Percentiles rank a stretch among this genome's conserved stretches.
Evolutionary conservation across 805 yeast species (phyloP).

Genomic region (Candida taoyuanica): DNA sequence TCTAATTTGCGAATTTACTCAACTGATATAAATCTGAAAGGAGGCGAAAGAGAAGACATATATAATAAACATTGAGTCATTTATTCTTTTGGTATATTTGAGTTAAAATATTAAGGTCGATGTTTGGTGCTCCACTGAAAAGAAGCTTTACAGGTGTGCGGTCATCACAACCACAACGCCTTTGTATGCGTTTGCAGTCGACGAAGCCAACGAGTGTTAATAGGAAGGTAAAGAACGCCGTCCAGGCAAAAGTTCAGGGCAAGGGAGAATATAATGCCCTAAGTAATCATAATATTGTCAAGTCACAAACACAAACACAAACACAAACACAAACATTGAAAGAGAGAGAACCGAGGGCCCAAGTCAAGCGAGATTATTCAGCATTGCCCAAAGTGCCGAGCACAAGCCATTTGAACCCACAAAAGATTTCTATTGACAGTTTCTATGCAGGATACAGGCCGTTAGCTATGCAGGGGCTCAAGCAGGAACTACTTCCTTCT

Average conservation of each 20-base stretch:
- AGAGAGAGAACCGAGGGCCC: neutral
- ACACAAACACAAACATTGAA: neutral
- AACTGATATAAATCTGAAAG: too few species aligned
- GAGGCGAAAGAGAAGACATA: neutral
- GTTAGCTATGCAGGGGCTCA: slow-evolving; percentile 21
- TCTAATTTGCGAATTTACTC: neutral
- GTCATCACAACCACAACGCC: slow-evolving; percentile 1
- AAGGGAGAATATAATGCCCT: slow-evolving; percentile 23
- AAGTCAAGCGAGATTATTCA: slow-evolving; percentile 19
- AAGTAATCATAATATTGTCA: slow-evolving; percentile 23
- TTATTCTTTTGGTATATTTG: too few species aligned
- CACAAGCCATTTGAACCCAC: slow-evolving; percentile 16
- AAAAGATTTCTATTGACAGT: slow-evolving; percentile 17
- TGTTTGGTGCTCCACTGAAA: neutral
- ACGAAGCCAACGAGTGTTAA: slow-evolving; percentile 7
- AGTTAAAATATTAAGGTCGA: too few species aligned
- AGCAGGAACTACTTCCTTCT: slow-evolving; percentile 29
- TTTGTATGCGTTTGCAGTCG: slow-evolving; percentile 7
- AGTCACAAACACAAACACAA: neutral
- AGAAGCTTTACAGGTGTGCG: neutral
- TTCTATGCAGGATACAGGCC: slow-evolving; percentile 25
- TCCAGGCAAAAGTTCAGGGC: slow-evolving; percentile 17
- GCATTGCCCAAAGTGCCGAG: slow-evolving; percentile 22
- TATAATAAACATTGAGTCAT: neutral
- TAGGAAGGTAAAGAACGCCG: slow-evolving; percentile 13